A percentile compares a stretch with the other conserved stretches of the same genome.
phyloP scores from a whole-genome alignment of 495 filamentous ascomycete species.

The Talaromyces trachyspermus region DNA sequence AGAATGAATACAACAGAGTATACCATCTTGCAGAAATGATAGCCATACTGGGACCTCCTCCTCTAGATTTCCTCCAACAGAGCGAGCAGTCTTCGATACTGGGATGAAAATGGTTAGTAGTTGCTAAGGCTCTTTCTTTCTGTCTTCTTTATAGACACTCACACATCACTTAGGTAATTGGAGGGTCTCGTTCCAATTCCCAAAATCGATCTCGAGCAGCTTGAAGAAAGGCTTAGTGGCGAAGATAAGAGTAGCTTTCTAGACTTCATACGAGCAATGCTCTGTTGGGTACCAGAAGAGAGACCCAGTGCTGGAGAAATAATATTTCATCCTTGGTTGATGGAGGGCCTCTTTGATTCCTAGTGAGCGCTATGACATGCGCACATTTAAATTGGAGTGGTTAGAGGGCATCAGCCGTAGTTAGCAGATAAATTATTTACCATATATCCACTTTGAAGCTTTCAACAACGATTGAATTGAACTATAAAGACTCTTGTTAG shows the following conservation, averaged over 20 bases:
- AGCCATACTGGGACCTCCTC: conserved; percentile 23
- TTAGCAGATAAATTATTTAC: too few relatives aligned
- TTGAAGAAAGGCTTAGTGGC: conserved; percentile 13
- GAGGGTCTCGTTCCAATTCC: conserved; percentile 1
- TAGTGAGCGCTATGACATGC: too few relatives aligned
- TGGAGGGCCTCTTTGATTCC: neutral
- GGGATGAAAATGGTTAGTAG: conserved; percentile 2
- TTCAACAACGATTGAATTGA: too few relatives aligned
- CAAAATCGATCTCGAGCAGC: neutral
- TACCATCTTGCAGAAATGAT: conserved; percentile 24
- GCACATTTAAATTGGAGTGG: too few relatives aligned
- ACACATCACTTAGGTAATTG: neutral
- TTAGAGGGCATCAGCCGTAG: too few relatives aligned
- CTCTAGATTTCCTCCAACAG: conserved; percentile 14
- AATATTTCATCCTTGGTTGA: conserved; percentile 25
- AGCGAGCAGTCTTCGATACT: conserved; percentile 1
- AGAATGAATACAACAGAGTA: neutral
- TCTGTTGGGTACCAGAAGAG: conserved; percentile 26
- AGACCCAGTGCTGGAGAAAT: conserved; percentile 24
- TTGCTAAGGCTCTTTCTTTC: neutral
- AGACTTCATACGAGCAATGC: conserved; percentile 24
- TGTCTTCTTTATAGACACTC: neutral
- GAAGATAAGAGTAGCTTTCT: conserved; percentile 22
- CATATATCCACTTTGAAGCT: too few relatives aligned
- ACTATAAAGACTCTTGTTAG: too few relatives aligned